Evolutionary conservation across 768 basidiomycete species (phyloP).

Genomic region (Glaciozyma martinii): DNA sequence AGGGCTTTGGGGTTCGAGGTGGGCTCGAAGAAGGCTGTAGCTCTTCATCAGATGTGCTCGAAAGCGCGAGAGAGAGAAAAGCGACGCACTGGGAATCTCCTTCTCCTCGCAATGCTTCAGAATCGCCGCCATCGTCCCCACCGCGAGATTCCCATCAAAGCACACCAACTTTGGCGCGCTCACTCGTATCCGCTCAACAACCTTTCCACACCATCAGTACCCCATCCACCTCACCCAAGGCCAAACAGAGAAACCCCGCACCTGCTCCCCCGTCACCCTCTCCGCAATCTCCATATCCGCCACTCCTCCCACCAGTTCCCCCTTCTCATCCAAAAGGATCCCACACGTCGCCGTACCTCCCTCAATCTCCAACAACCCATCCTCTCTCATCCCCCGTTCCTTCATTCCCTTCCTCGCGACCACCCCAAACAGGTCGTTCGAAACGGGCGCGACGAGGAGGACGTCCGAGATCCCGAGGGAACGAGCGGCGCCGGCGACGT

Average conservation of each 20-base stretch:
- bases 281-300: conserved; percentile 73
- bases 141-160: conserved; percentile 65
- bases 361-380: conserved; percentile 54
- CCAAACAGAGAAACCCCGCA: not conserved
- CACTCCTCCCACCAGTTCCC: conserved; percentile 70
- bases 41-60: conserved; percentile 10
- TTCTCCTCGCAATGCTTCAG: conserved; percentile 10
- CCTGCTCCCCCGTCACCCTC: conserved; percentile 42
- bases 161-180: conserved; percentile 55
- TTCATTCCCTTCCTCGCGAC: conserved; percentile 53
- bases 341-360: conserved; percentile 71
- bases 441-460: conserved; percentile 66
- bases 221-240: not conserved
- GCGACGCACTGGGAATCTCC: conserved; percentile 15
- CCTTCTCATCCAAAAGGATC: conserved; percentile 63
- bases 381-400: conserved; percentile 64
- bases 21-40: conserved; percentile 77
- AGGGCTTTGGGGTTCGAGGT: conserved; percentile 78
- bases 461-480: conserved; percentile 40
- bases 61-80: no score
- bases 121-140: conserved; percentile 8
- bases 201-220: conserved; percentile 41
- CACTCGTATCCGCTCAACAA: conserved; percentile 47
- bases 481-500: conserved; percentile 83
- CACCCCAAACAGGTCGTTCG: conserved; percentile 65